Evolutionary conservation across 768 basidiomycete genomes (phyloP).

Genomic region (Suillus weaverae): DNA sequence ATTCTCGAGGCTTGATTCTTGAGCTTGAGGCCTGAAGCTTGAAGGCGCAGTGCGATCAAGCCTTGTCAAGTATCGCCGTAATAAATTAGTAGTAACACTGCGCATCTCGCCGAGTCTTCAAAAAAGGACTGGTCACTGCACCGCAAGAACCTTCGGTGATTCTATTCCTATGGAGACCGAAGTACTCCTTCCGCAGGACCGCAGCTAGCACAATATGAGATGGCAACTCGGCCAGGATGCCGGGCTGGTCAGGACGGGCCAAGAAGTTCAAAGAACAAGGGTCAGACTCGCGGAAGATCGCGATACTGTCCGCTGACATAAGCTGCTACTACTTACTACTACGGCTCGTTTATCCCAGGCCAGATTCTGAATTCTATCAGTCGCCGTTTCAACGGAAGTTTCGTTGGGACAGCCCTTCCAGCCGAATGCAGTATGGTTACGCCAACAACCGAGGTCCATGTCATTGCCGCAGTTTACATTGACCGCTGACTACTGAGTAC

Average conservation of each 20-base stretch:
- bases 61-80: neutral
- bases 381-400: neutral
- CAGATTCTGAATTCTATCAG: neutral
- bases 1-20: neutral
- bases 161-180: neutral
- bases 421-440: neutral
- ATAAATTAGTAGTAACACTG: neutral
- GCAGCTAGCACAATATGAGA: neutral
- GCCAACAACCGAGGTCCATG: neutral
- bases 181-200: neutral
- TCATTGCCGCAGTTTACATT: neutral
- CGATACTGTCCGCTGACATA: neutral
- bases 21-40: neutral
- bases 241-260: no score
- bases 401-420: neutral
- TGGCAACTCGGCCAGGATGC: neutral
- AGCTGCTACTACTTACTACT: neutral
- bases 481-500: neutral
- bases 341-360: neutral
- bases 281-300: no score
- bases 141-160: neutral
- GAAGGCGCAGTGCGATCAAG: neutral
- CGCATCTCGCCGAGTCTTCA: neutral
- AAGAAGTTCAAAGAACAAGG: no score
- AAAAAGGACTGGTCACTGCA: neutral